phyloP scores from a whole-genome alignment of 495 filamentous ascomycete species.

The Thermothielavioides terrestris region DNA sequence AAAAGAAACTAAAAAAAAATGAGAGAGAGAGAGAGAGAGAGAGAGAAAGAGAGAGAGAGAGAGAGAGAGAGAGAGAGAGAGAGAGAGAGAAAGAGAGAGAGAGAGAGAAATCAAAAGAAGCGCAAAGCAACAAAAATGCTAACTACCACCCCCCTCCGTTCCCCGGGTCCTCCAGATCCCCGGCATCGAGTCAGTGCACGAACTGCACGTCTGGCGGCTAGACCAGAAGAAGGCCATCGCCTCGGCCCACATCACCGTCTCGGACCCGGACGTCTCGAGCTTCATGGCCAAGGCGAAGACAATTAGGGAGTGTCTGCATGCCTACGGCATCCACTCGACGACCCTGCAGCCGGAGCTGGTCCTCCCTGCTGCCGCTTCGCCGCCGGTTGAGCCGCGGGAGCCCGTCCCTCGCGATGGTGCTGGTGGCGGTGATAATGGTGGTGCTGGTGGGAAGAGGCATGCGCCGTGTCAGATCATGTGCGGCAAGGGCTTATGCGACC shows the following conservation, averaged over 20 bases:
- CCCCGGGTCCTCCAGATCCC: slow-evolving; percentile 44
- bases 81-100: no score
- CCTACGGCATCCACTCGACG: slow-evolving; percentile 83
- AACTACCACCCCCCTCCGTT: neutral
- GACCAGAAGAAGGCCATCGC: slow-evolving; percentile 85
- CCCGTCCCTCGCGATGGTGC: neutral
- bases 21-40: no score
- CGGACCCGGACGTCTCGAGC: slow-evolving; percentile 43
- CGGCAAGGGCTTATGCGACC: slow-evolving; percentile 18
- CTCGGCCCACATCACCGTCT: slow-evolving; percentile 75
- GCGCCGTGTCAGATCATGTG: slow-evolving; percentile 21
- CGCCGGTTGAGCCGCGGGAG: no score
- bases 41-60: no score
- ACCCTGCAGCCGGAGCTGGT: slow-evolving; percentile 79
- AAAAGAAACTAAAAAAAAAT: neutral
- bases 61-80: no score
- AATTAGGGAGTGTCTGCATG: slow-evolving; percentile 76
- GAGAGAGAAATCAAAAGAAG: no score
- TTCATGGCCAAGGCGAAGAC: slow-evolving; percentile 75
- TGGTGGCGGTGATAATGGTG: neutral
- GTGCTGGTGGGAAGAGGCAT: neutral
- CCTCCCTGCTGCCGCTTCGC: neutral
- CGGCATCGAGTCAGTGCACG: slow-evolving; percentile 75
- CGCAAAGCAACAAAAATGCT: no score
- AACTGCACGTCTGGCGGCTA: slow-evolving; percentile 90